These are phyloP conservation scores for Moesziomyces sp. DNA, from an alignment of 1,284 basidiomycete species.

Conservation along the genomic window DNA sequence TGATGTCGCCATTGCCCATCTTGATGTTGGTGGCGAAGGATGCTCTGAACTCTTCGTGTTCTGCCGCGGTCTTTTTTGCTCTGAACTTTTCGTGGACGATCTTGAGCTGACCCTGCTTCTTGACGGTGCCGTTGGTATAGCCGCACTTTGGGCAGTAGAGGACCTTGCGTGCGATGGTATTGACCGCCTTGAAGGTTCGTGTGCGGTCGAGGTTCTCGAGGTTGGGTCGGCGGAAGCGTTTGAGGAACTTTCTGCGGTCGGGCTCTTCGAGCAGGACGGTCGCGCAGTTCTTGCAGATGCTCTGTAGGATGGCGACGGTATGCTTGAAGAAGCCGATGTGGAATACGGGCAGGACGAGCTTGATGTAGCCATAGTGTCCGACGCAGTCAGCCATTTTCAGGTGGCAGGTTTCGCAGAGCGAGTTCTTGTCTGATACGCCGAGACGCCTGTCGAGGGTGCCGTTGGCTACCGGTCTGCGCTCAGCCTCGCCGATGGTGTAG, in stretches of 20 bases:
- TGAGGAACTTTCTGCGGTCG: constrained; percentile 84
- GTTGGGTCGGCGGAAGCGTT: constrained; percentile 86
- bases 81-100: constrained; percentile 98
- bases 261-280: constrained; percentile 90
- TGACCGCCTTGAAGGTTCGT: constrained; percentile 86
- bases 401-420: constrained; percentile 94
- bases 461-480: constrained; percentile 60
- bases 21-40: constrained; percentile 85
- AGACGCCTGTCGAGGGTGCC: constrained; percentile 65
- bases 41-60: constrained; percentile 86
- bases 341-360: constrained; percentile 90
- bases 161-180: constrained; percentile 86
- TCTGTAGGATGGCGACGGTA: constrained; percentile 90
- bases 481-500: constrained; percentile 59
- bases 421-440: constrained; percentile 92
- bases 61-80: constrained; percentile 90
- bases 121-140: constrained; percentile 92
- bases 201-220: constrained; percentile 95
- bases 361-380: constrained; percentile 84
- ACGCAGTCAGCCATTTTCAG: constrained; percentile 93
- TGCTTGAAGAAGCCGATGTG: constrained; percentile 98
- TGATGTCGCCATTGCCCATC: constrained; percentile 83
- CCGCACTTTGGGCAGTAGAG: constrained; percentile 93
- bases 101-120: constrained; percentile 92
- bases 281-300: constrained; percentile 81